phyloP scores from a whole-genome alignment of 2,329 filamentous ascomycete genomes.

The Echinosphaeria canescens region DNA sequence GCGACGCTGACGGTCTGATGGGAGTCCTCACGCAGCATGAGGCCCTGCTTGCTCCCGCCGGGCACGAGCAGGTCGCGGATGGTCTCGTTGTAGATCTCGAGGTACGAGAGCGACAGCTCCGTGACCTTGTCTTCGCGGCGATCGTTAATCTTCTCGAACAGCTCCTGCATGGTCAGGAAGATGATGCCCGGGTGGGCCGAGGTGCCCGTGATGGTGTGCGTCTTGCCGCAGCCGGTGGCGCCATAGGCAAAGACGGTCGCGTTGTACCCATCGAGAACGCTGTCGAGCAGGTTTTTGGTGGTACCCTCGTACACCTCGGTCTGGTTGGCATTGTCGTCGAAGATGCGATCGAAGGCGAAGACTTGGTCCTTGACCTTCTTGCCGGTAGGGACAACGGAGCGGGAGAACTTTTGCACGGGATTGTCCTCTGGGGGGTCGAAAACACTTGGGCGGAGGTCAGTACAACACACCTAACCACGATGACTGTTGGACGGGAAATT shows the following conservation, averaged over 20 bases:
- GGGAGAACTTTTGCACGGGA: constrained; percentile 70
- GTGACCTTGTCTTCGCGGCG: constrained; percentile 68
- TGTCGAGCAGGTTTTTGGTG: constrained; percentile 75
- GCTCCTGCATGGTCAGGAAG: constrained; percentile 95
- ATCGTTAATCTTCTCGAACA: constrained; percentile 92
- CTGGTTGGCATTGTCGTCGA: constrained; percentile 87
- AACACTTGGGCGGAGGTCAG: constrained; percentile 37
- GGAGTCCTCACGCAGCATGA: constrained; percentile 88
- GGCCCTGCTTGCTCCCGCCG: constrained; percentile 56
- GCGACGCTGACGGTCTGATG: constrained; percentile 84
- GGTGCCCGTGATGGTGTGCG: constrained; percentile 90
- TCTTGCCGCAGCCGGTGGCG: constrained; percentile 95
- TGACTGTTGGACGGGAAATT: constrained; percentile 1
- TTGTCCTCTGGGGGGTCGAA: constrained; percentile 96
- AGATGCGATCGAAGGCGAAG: constrained; percentile 90
- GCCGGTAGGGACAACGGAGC: constrained; percentile 59
- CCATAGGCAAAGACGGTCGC: constrained; percentile 97
- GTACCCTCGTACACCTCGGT: constrained; percentile 91
- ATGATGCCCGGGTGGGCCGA: constrained; percentile 90
- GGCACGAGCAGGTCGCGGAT: constrained; percentile 89
- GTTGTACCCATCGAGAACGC: constrained; percentile 93
- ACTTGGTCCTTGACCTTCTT: constrained; percentile 96
- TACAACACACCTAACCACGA: no score
- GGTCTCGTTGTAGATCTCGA: constrained; percentile 98
- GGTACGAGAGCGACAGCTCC: constrained; percentile 79